Evolutionary conservation across 192 early-diverging fungal genomes (phyloP).

Genomic region (Radiomyces spectabilis): DNA sequence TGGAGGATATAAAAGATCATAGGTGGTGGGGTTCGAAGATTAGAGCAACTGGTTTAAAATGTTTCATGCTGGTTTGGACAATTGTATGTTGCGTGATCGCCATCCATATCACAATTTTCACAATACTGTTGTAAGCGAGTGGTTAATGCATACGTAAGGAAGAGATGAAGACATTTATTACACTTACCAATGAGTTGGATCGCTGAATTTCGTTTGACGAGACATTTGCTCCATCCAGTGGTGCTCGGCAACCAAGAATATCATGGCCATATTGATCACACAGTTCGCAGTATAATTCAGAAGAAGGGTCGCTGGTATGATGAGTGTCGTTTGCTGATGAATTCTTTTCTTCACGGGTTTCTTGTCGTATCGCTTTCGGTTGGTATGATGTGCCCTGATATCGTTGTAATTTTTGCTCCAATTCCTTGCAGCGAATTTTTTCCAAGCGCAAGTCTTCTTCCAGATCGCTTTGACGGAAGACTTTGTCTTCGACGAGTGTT

Average conservation of each 20-base stretch:
- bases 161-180: not conserved
- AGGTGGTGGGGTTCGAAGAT: too few species aligned
- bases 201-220: not conserved
- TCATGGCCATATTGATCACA: slow-evolving; percentile 61
- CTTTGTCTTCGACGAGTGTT: slow-evolving; percentile 64
- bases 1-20: too few species aligned
- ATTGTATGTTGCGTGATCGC: slow-evolving; percentile 55
- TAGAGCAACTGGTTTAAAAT: slow-evolving; percentile 44
- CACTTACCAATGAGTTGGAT: too few species aligned
- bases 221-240: slow-evolving; percentile 2
- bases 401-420: slow-evolving; percentile 34
- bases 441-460: slow-evolving; percentile 48
- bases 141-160: too few species aligned
- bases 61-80: slow-evolving; percentile 70
- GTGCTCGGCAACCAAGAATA: slow-evolving; percentile 48
- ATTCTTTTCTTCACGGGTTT: not conserved
- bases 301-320: not conserved
- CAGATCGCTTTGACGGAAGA: slow-evolving; percentile 62
- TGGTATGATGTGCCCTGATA: not conserved
- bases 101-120: slow-evolving; percentile 70
- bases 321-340: too few species aligned
- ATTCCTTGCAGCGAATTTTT: slow-evolving; percentile 26
- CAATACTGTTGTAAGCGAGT: slow-evolving; percentile 66
- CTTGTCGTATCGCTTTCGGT: not conserved
- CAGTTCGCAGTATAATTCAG: slow-evolving; percentile 48